These are phyloP conservation scores for Calamus simplicifolius DNA, from an alignment of 176 grass and related monocot genomes.

Conservation along the genomic window DNA sequence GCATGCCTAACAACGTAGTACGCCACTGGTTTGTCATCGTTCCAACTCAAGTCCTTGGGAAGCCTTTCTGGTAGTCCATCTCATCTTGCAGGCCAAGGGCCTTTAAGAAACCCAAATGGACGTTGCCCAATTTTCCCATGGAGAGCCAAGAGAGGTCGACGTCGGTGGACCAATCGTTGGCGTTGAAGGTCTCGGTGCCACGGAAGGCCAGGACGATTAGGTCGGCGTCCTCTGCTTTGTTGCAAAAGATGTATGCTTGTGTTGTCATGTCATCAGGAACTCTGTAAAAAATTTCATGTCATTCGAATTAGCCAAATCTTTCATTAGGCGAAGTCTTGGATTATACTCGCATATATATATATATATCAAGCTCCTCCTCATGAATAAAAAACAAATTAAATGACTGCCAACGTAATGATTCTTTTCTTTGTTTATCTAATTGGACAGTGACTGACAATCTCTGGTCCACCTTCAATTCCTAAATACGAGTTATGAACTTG, in stretches of 20 bases:
- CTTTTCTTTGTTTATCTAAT: too few relatives aligned
- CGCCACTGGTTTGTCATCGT: constrained; percentile 21
- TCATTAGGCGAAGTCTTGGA: too few relatives aligned
- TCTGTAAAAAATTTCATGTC: constrained; percentile 25
- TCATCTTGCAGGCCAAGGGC: constrained; percentile 69
- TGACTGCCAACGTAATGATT: too few relatives aligned
- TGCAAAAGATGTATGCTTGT: constrained; percentile 63
- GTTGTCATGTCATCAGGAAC: constrained; percentile 42
- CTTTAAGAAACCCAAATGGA: constrained; percentile 87
- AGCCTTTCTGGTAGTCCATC: constrained; percentile 18
- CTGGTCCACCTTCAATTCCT: too few relatives aligned
- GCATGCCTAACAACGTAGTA: constrained; percentile 69
- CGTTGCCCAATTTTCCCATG: constrained; percentile 61
- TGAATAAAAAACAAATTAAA: too few relatives aligned
- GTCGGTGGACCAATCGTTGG: constrained; percentile 74
- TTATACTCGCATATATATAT: too few relatives aligned
- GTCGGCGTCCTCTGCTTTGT: constrained; percentile 33
- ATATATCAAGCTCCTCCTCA: too few relatives aligned
- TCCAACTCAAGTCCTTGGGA: constrained; percentile 21
- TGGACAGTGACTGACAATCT: too few relatives aligned
- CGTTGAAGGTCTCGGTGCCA: constrained; percentile 75
- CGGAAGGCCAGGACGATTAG: constrained; percentile 55
- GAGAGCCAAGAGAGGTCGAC: constrained; percentile 60
- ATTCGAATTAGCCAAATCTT: too few relatives aligned
- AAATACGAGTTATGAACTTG: too few relatives aligned